A percentile compares a stretch with the other conserved stretches of the same genome.
phyloP scores from a whole-genome alignment of 306 rosid genomes.

The Vigna angularis region DNA sequence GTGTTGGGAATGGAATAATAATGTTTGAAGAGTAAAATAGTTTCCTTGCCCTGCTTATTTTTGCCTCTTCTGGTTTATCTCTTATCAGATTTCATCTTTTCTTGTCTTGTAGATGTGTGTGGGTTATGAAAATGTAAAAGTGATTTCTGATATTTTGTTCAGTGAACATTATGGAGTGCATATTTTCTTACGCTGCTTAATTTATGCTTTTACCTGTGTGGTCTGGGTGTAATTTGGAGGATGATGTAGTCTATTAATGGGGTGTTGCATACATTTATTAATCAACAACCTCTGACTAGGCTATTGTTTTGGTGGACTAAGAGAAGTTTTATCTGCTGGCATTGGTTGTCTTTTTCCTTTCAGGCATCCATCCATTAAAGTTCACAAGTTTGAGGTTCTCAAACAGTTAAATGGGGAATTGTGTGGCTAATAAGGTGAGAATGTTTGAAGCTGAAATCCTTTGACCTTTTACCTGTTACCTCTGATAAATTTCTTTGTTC shows the following conservation, averaged over 20 bases:
- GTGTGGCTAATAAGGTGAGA: constrained; percentile 73
- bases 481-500: constrained; percentile 29
- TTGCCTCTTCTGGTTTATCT: constrained; percentile 7
- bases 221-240: not conserved
- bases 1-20: constrained; percentile 18
- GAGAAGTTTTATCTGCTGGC: constrained; percentile 32
- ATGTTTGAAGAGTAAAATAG: constrained; percentile 8
- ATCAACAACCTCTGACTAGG: not conserved
- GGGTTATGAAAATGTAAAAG: not conserved
- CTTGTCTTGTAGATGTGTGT: not conserved
- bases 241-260: not conserved
- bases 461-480: not conserved
- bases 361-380: constrained; percentile 46
- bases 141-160: constrained; percentile 13
- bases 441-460: not conserved
- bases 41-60: constrained; percentile 21
- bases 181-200: not conserved
- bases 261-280: constrained; percentile 15
- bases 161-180: not conserved
- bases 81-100: not conserved
- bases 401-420: constrained; percentile 74
- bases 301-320: not conserved
- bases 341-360: constrained; percentile 43
- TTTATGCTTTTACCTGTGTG: not conserved
- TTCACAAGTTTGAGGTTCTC: constrained; percentile 43